A percentile compares a stretch with the other conserved stretches of the same genome.
phyloP scores from a whole-genome alignment of 306 rosid species.

The Corylus heterophylla region DNA sequence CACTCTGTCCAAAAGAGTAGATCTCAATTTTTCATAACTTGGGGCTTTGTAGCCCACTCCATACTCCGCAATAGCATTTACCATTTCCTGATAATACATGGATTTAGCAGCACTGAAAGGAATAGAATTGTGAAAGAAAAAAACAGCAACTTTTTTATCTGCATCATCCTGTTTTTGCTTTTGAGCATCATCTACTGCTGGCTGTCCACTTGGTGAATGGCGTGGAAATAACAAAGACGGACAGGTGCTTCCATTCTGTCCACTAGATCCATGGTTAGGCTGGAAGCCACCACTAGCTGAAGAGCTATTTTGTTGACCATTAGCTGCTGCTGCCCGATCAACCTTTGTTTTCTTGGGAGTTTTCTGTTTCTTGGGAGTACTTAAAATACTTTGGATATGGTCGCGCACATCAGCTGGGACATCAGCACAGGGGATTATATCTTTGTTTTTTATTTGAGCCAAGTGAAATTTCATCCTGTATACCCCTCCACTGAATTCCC shows the following conservation, averaged over 20 bases:
- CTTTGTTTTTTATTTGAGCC: conserved; percentile 80
- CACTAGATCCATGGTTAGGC: conserved; percentile 55
- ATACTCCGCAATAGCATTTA: conserved; percentile 56
- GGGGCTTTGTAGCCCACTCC: conserved; percentile 76
- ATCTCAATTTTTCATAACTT: conserved; percentile 55
- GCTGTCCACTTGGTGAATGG: conserved; percentile 51
- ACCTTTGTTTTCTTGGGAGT: conserved; percentile 54
- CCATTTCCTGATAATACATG: conserved; percentile 68
- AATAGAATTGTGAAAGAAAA: conserved; percentile 63
- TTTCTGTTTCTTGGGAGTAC: conserved; percentile 64
- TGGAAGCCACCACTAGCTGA: conserved; percentile 62
- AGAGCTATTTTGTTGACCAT: conserved; percentile 57
- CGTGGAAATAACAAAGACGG: conserved; percentile 47
- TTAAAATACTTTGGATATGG: conserved; percentile 57
- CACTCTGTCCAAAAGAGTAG: conserved; percentile 57
- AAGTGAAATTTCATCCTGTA: conserved; percentile 87
- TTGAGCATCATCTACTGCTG: conserved; percentile 44
- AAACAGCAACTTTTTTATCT: conserved; percentile 62
- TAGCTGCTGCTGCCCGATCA: conserved; percentile 42
- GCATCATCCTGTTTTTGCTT: conserved; percentile 55
- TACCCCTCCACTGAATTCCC: conserved; percentile 80
- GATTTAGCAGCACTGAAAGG: conserved; percentile 68
- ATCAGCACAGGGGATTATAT: conserved; percentile 63
- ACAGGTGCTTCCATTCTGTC: conserved; percentile 55
- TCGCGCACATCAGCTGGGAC: conserved; percentile 66